Conservation (phyloP, 208 protist species). For the Crithidia bombi region DNA sequence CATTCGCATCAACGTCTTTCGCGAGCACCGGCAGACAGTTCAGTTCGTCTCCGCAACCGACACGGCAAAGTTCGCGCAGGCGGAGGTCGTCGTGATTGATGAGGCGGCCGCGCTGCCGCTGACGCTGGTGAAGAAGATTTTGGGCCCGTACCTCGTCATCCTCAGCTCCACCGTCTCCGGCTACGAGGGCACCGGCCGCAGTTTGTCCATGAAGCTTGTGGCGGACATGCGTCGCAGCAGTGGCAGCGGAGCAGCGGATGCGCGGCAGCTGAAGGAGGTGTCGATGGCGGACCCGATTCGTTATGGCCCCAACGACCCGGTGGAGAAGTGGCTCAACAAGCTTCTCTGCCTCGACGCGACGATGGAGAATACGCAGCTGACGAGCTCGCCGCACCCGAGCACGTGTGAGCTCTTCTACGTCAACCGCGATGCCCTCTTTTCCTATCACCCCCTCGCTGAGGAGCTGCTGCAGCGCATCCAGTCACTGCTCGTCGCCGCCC, state of each 20-base stretch:
- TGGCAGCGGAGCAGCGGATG: conserved; percentile 16
- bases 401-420: conserved; percentile 98
- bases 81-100: conserved; percentile 99
- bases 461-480: conserved; percentile 96
- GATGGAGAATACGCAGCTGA: conserved; percentile 47
- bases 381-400: conserved; percentile 90
- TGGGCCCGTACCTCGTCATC: conserved; percentile 99
- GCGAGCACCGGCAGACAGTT: conserved; percentile 98
- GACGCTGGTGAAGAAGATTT: conserved; percentile 95
- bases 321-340: conserved; percentile 98
- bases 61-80: conserved; percentile 93
- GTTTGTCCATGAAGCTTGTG: conserved; percentile 99
- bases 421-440: conserved; percentile 99
- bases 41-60: conserved; percentile 97
- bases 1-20: conserved; percentile 98
- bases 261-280: conserved; percentile 94
- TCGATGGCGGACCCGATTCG: conserved; percentile 97
- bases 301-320: conserved; percentile 95
- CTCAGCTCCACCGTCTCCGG: conserved; percentile 99
- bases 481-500: conserved; percentile 95
- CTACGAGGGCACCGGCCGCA: conserved; percentile 99
- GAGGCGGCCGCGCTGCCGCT: conserved; percentile 99
- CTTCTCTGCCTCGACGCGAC: conserved; percentile 98
- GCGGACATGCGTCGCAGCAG: conserved; percentile 94
- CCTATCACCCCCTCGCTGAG: conserved; percentile 95